Evolutionary conservation across 2,329 filamentous ascomycete genomes (phyloP).

Genomic region (Ceratocystis alfenasii): DNA sequence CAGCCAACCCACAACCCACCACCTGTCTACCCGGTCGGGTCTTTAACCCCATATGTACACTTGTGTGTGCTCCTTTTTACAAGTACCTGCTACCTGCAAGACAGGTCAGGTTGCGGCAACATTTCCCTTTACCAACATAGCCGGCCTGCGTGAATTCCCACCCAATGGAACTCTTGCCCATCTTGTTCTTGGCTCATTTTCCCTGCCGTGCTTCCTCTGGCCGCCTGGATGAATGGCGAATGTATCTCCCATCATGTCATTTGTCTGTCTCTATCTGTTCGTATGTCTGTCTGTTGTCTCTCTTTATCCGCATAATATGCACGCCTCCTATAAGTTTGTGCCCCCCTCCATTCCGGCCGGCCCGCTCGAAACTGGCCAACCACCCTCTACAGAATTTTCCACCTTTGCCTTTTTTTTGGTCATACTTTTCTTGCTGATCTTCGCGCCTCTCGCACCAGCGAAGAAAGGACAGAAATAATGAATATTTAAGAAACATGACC

Average conservation of each 20-base stretch:
- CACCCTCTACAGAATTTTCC: background rate
- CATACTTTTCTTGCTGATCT: no score
- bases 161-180: background rate
- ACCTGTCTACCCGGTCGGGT: no score
- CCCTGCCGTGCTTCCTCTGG: background rate
- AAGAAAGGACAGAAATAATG: no score
- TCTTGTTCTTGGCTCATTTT: background rate
- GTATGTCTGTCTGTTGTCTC: background rate
- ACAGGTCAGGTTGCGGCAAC: no score
- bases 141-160: background rate
- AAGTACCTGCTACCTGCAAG: background rate
- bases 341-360: background rate
- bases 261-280: background rate
- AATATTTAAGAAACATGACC: no score
- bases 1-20: no score
- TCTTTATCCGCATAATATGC: background rate
- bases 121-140: no score
- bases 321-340: background rate
- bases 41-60: background rate
- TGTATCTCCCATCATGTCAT: background rate
- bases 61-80: background rate
- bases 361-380: background rate
- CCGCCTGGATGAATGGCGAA: background rate
- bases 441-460: no score
- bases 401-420: background rate